Evolutionary conservation across 169 alveolate species (phyloP).

Genomic region (Theileria parva): DNA sequence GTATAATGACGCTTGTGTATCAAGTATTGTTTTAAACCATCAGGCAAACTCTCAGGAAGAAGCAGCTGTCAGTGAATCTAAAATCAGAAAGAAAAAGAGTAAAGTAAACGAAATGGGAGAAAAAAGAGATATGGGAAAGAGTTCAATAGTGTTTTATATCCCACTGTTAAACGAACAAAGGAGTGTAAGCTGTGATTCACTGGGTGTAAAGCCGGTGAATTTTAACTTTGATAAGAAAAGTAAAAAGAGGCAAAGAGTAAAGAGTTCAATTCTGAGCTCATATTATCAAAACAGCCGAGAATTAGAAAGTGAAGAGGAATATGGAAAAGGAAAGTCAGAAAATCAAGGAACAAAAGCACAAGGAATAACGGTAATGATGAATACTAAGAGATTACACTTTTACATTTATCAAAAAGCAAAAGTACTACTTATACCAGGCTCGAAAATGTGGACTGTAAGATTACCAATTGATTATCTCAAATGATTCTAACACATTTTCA

Average conservation of each 20-base stretch:
- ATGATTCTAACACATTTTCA: background rate
- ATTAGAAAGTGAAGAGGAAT: background rate
- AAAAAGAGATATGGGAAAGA: constrained; percentile 24
- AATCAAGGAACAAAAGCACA: constrained; percentile 15
- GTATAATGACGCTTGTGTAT: constrained; percentile 52
- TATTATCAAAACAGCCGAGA: constrained; percentile 3
- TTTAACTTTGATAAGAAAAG: background rate
- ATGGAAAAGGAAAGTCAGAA: background rate
- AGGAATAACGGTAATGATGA: constrained; percentile 24
- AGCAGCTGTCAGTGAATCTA: background rate
- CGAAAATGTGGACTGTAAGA: constrained; percentile 65
- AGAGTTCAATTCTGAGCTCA: constrained; percentile 13
- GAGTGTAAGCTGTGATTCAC: constrained; percentile 56
- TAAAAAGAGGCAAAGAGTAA: constrained; percentile 1
- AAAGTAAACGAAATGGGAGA: constrained; percentile 5
- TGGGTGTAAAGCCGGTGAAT: constrained; percentile 26
- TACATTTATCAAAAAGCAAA: constrained; percentile 30
- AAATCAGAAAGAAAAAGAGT: background rate
- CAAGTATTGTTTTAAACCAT: constrained; percentile 14
- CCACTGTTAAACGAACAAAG: constrained; percentile 58
- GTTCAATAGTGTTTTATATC: constrained; percentile 45
- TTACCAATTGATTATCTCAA: constrained; percentile 13
- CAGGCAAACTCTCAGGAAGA: background rate
- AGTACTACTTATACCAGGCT: constrained; percentile 62
- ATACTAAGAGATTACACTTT: constrained; percentile 8